Percentiles rank a stretch among this genome's conserved stretches.
These are phyloP conservation scores for Usnea hakonensis DNA, from an alignment of 495 filamentous ascomycete genomes.

Conservation along the genomic window DNA sequence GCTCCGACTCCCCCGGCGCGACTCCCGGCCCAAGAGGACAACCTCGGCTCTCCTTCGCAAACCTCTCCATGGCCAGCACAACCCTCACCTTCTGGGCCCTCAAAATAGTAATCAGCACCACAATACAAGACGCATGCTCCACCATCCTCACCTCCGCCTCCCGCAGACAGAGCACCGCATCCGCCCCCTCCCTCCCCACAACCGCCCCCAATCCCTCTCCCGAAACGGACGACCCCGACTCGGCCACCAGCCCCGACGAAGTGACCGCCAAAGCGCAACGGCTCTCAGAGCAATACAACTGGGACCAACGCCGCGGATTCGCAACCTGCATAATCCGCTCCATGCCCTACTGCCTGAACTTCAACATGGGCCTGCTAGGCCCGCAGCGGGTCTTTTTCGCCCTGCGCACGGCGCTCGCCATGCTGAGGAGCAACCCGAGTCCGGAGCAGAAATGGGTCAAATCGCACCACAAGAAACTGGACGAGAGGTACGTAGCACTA, in stretches of 20 bases:
- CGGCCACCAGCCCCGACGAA: neutral
- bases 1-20: neutral
- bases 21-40: neutral
- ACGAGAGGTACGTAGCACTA: neutral
- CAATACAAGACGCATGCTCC: neutral
- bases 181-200: neutral
- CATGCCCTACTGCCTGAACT: neutral
- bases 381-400: neutral
- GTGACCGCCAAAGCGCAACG: neutral
- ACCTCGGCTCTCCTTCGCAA: neutral
- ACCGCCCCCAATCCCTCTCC: neutral
- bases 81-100: neutral
- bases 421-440: neutral
- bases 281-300: neutral
- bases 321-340: neutral
- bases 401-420: neutral
- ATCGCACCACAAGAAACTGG: neutral
- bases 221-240: neutral
- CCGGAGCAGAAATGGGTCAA: constrained; percentile 2
- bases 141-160: neutral
- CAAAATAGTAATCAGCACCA: neutral
- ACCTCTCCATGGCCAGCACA: neutral
- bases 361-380: neutral
- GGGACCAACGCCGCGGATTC: neutral
- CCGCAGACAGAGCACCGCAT: neutral